Percentiles rank a stretch among this genome's conserved stretches.
Evolutionary conservation across 306 rosid genomes (phyloP).

Genomic region (Rubus idaeus): DNA sequence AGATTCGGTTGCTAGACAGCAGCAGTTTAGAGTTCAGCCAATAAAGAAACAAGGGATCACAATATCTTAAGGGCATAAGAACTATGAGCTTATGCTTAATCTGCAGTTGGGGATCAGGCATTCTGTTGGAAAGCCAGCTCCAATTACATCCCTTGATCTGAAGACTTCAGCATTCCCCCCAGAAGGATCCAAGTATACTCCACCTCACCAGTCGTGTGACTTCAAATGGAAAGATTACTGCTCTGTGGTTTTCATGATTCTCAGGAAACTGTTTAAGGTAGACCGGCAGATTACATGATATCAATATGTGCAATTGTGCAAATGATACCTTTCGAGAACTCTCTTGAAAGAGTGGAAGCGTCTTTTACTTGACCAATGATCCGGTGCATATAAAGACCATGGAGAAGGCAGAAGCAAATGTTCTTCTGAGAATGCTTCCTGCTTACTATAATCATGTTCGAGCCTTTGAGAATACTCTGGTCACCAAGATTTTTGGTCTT

Average conservation of each 20-base stretch:
- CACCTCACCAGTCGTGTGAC: constrained; percentile 86
- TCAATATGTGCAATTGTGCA: constrained; percentile 63
- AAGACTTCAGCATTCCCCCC: constrained; percentile 90
- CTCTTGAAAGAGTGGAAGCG: constrained; percentile 96
- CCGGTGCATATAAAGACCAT: no score
- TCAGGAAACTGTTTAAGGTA: constrained; percentile 87
- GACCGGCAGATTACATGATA: constrained; percentile 99
- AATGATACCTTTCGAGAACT: constrained; percentile 93
- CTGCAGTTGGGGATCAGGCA: constrained; percentile 98
- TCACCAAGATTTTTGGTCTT: constrained; percentile 79
- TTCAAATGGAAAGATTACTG: constrained; percentile 98
- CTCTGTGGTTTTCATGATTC: constrained; percentile 83
- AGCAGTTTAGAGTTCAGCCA: constrained; percentile 40
- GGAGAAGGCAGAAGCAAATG: no score
- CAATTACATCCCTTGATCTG: constrained; percentile 77
- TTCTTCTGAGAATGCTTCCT: no score
- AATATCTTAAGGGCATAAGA: constrained; percentile 87
- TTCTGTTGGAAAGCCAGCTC: constrained; percentile 98
- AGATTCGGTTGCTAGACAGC: constrained; percentile 25
- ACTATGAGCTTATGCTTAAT: constrained; percentile 94
- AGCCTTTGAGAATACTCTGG: constrained; percentile 33
- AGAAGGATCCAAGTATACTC: constrained; percentile 93
- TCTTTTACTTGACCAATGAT: constrained; percentile 31
- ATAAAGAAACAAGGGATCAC: constrained; percentile 72
- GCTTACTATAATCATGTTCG: no score